Evolutionary conservation across 192 early-diverging fungal species (phyloP), one percentile per base, ranked within the genome.

Genomic region (Phycomyces blakesleeanus): DNA sequence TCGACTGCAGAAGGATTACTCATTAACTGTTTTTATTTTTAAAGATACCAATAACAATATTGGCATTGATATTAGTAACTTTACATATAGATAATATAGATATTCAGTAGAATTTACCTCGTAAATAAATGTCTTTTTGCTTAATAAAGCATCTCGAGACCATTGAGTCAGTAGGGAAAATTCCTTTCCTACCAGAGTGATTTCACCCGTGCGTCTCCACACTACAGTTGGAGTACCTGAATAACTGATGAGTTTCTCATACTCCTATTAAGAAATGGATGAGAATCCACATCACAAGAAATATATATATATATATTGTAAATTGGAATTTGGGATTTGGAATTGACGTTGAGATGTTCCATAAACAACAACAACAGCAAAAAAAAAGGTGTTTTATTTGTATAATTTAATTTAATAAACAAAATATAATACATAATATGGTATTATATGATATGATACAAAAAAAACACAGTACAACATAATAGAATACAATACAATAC

Each of bases 221-320:
- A 97, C 91, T 14, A 94, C 95, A 7, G 93, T 94, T 8, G 95
- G 95, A 44, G 95, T 98, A 25, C 95, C 95, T n/a, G 94, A 94
- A 61, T 88, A 96, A 3, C 87, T 88, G 55, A 98, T 93, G 21
- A 98, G 76, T 71, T 98, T 95, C 69, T 96, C 94, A 62, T 89
- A 96, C 81, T 98, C 95, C 87, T 91, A 61, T 34, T 34, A 34
- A 34, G 3, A 34, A 34, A 34, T 7, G 7, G 7, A 34, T 34
- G 3, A 34, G 29, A 34, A 34, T 34, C 29, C 29, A 34, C 29
- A 34, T 34, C 7, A 34, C 29, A 34, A 34, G n/a, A n/a, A n/a
- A n/a, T n/a, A n/a, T n/a, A n/a, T n/a, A n/a, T n/a, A n/a, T n/a
- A n/a, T n/a, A n/a, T n/a, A n/a, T n/a, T n/a, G n/a, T n/a, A n/a